Evolutionary conservation across 441 rosid genomes (phyloP).

Genomic region (Croton laevigatus): DNA sequence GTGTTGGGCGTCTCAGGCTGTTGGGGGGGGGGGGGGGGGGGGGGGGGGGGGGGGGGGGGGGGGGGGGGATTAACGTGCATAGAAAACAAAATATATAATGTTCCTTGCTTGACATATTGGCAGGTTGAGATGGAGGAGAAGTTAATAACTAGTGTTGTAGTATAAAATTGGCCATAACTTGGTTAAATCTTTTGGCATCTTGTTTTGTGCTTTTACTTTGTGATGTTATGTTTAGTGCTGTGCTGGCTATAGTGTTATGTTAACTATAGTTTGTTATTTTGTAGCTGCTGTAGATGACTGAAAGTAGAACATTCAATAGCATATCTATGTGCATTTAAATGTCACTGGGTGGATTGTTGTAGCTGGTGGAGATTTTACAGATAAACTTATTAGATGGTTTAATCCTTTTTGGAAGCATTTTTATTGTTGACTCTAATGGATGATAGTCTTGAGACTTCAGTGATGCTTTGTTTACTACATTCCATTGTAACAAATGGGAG

Average conservation of each 20-base stretch:
- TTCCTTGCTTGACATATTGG: constrained; percentile 7
- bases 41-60: not conserved
- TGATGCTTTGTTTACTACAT: not conserved
- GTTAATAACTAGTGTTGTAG: not conserved
- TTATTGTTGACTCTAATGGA: not conserved
- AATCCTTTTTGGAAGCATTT: not conserved
- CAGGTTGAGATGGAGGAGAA: not conserved
- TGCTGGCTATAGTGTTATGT: not conserved
- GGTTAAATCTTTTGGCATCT: not conserved
- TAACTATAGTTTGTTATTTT: not conserved
- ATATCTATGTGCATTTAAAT: not conserved
- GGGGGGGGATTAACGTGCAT: not conserved
- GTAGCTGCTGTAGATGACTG: not conserved
- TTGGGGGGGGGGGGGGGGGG: too few species aligned
- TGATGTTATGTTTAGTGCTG: not conserved
- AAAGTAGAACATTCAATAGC: not conserved
- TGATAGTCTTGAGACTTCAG: constrained; percentile 1
- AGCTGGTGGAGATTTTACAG: not conserved
- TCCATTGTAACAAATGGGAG: not conserved
- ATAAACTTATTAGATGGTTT: not conserved
- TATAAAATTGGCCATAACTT: not conserved
- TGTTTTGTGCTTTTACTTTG: not conserved
- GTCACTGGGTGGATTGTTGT: not conserved
- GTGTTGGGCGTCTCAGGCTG: too few species aligned
- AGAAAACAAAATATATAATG: not conserved